Base-by-base conservation (phyloP, 2,329 filamentous ascomycete species). In the Camptophora hylomeconis region DNA sequence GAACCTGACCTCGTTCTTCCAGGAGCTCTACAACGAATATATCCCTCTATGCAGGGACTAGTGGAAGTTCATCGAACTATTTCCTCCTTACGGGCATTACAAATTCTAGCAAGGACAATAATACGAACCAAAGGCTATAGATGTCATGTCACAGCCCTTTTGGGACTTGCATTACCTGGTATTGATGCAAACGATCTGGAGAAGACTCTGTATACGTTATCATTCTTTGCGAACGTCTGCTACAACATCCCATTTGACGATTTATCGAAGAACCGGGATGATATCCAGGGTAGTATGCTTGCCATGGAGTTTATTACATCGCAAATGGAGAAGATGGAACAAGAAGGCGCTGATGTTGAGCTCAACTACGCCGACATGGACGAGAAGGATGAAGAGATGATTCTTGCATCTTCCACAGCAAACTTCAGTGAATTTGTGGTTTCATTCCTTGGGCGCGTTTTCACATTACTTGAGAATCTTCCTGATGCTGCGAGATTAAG, bases 161-260 rank as follows among this genome's bases (percentile, higher is more conserved):
- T 98, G n/a, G 89, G 87, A 4, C 66, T 98, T 35, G 83, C 87
- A 4, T 63, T 98, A 17, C 92, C 92, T 1, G 92, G 89, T 13
- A 92, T 98, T 34, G 92, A 98, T 56, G 86, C 92, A 39, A 98
- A 98, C 50, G 89, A 98, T 55, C 61, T 98, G 15, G 86, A 89
- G 50, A 98, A 98, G 64, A 95, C 89, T 1, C 71, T 93, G 44
- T 82, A 93, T 53, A 92, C 89, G 0, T 65, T 98, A 33, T 82
- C 86, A 42, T 94, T 94, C 51, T 89, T 98, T 33, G 87, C 95
- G 54, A 80, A 82, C 33, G 82, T 95, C 8, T 87, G 84, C 35
- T 95, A 94, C 60, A 92, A 87, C 46, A 92, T 98, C 29, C 92
- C 89, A 0, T 81, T 98, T 48, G 74, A 80, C 33, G 80, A 92